Conservation (phyloP, 1,284 basidiomycete genomes). For the Phylloporus sp. region DNA sequence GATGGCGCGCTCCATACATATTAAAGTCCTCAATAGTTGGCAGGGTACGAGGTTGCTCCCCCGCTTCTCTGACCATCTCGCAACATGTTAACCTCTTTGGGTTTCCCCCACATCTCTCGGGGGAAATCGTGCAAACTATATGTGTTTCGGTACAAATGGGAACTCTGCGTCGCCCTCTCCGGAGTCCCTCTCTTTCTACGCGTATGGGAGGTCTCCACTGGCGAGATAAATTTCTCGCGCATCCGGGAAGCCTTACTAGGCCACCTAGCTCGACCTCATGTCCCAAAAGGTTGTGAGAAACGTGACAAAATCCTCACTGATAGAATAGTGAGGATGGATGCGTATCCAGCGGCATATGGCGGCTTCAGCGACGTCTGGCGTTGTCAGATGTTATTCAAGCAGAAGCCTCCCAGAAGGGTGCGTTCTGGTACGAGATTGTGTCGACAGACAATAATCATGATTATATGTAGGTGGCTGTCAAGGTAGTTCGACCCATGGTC, state of each 20-base stretch:
- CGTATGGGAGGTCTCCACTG: not conserved
- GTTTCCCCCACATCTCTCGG: too few species aligned
- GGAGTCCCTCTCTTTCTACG: accelerated
- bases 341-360: slow-evolving; percentile 26
- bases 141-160: not conserved
- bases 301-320: slow-evolving; percentile 19
- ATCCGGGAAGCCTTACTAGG: not conserved
- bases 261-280: not conserved
- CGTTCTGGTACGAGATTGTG: not conserved
- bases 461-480: slow-evolving; percentile 44
- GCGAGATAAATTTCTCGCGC: not conserved
- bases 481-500: slow-evolving; percentile 43
- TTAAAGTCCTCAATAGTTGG: not conserved
- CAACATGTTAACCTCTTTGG: not conserved
- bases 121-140: not conserved
- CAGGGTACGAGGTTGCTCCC: not conserved
- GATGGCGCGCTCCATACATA: too few species aligned
- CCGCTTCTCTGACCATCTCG: not conserved
- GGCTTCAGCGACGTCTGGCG: slow-evolving; percentile 34
- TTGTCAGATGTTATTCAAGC: slow-evolving; percentile 12
- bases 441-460: not conserved
- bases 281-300: slow-evolving; percentile 1
- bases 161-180: too few species aligned
- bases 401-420: slow-evolving; percentile 13
- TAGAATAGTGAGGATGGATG: slow-evolving; percentile 11